phyloP scores from a whole-genome alignment of 2,329 filamentous ascomycete genomes.

The Fusarium metavorans region DNA sequence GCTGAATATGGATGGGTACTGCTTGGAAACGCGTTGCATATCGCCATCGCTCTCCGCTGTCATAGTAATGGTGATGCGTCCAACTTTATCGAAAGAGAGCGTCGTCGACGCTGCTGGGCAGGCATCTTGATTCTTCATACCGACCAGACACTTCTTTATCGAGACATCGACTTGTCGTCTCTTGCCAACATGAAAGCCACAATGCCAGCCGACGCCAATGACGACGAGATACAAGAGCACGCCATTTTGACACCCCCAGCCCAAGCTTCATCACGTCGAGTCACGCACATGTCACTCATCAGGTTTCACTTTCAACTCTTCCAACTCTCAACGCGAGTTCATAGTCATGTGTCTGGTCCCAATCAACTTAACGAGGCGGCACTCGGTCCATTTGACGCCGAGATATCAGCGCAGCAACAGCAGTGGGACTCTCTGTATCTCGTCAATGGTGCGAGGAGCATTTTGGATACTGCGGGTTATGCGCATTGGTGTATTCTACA shows the following conservation, averaged over 20 bases:
- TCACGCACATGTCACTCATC: conserved; percentile 25
- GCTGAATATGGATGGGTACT: conserved; percentile 29
- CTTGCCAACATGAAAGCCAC: conserved; percentile 19
- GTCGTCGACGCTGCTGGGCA: conserved; percentile 35
- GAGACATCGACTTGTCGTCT: conserved; percentile 23
- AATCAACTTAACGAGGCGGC: neutral
- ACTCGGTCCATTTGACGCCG: neutral
- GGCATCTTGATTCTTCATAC: conserved; percentile 32
- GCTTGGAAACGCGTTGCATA: conserved; percentile 31
- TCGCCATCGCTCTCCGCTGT: conserved; percentile 26
- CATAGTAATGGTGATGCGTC: neutral
- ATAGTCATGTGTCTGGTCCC: conserved; percentile 9
- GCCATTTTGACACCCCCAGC: neutral
- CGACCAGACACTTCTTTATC: conserved; percentile 27
- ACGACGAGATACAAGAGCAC: conserved; percentile 13
- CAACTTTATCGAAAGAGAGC: conserved; percentile 19
- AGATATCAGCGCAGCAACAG: conserved; percentile 11
- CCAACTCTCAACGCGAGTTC: conserved; percentile 19
- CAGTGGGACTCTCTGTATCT: conserved; percentile 26
- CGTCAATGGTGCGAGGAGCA: conserved; percentile 17
- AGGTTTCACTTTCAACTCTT: conserved; percentile 27
- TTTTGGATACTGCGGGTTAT: conserved; percentile 28
- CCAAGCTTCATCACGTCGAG: neutral
- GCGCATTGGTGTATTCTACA: conserved; percentile 33
- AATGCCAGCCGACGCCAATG: conserved; percentile 17